phyloP scores from a whole-genome alignment of 2,329 filamentous ascomycete genomes.

The Pseudogymnoascus sp. region DNA sequence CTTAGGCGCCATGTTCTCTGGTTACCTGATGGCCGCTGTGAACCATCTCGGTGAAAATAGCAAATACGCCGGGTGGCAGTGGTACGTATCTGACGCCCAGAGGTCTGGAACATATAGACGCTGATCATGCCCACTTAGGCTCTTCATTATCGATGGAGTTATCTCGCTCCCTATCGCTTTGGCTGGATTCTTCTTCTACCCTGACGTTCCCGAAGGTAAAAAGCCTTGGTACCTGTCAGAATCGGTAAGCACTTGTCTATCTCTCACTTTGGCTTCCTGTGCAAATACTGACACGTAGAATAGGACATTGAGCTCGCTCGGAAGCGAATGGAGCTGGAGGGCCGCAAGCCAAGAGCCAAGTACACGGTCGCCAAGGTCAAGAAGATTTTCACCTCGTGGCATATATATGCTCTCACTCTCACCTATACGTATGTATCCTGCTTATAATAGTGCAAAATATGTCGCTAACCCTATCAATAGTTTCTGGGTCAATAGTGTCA shows the following conservation, averaged over 20 bases:
- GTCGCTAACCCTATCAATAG: constrained; percentile 18
- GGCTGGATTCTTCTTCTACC: constrained; percentile 39
- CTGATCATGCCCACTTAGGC: constrained; percentile 8
- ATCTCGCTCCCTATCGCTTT: constrained; percentile 45
- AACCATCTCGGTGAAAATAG: constrained; percentile 38
- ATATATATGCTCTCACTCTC: constrained; percentile 42
- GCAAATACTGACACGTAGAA: not conserved
- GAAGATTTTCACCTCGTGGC: constrained; percentile 33
- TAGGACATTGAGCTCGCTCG: constrained; percentile 37
- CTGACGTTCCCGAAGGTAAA: constrained; percentile 42
- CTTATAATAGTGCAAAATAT: no score
- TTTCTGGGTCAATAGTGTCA: constrained; percentile 52
- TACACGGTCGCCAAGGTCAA: constrained; percentile 45
- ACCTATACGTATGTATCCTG: constrained; percentile 42
- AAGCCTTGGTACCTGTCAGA: constrained; percentile 40
- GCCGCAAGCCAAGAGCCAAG: constrained; percentile 35
- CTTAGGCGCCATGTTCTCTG: constrained; percentile 31
- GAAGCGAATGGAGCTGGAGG: constrained; percentile 42
- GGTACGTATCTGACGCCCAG: constrained; percentile 20
- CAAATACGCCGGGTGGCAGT: constrained; percentile 46
- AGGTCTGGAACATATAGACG: not conserved
- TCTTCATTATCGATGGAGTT: constrained; percentile 45
- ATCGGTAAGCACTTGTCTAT: constrained; percentile 20
- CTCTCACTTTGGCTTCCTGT: not conserved
- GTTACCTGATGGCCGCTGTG: constrained; percentile 46